Evolutionary conservation across 1,284 basidiomycete genomes (phyloP).

Genomic region (Pisolithus thermaeus): DNA sequence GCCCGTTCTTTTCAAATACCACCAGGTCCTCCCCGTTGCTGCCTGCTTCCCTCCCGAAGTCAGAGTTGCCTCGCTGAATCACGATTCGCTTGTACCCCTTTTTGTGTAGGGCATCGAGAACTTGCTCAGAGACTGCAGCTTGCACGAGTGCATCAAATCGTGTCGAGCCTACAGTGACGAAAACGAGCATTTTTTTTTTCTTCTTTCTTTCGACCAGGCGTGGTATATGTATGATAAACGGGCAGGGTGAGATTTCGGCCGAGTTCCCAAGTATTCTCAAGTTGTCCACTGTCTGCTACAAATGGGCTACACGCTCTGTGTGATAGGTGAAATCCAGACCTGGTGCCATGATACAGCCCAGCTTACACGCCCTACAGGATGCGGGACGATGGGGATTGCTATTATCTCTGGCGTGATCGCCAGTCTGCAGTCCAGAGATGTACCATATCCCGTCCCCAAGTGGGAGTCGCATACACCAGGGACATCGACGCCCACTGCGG

Average conservation of each 20-base stretch:
- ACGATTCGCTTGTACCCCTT: conserved; percentile 56
- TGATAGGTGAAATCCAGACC: conserved; percentile 26
- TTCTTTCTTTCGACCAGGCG: neutral
- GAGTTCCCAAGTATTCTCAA: neutral
- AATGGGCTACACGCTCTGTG: conserved; percentile 40
- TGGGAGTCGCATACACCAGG: conserved; percentile 85
- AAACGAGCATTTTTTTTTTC: conserved; percentile 46
- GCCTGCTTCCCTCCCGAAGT: conserved; percentile 16
- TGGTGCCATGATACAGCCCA: neutral
- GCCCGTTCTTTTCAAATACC: conserved; percentile 30
- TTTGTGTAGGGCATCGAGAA: conserved; percentile 47
- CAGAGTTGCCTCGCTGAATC: conserved; percentile 72
- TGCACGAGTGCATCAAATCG: conserved; percentile 73
- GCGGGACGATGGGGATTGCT: conserved; percentile 98
- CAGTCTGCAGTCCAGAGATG: conserved; percentile 53
- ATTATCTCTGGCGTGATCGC: conserved; percentile 88
- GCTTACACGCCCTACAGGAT: conserved; percentile 52
- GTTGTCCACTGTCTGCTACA: conserved; percentile 1
- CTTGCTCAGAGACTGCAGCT: conserved; percentile 49
- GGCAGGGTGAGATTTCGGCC: neutral
- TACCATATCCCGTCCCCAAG: conserved; percentile 35
- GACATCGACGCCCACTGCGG: conserved; percentile 65
- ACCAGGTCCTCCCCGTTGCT: conserved; percentile 17
- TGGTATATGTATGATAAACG: neutral
- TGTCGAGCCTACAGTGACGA: conserved; percentile 92